Conservation (phyloP, 306 rosid species). For the Fragaria iinumae region DNA sequence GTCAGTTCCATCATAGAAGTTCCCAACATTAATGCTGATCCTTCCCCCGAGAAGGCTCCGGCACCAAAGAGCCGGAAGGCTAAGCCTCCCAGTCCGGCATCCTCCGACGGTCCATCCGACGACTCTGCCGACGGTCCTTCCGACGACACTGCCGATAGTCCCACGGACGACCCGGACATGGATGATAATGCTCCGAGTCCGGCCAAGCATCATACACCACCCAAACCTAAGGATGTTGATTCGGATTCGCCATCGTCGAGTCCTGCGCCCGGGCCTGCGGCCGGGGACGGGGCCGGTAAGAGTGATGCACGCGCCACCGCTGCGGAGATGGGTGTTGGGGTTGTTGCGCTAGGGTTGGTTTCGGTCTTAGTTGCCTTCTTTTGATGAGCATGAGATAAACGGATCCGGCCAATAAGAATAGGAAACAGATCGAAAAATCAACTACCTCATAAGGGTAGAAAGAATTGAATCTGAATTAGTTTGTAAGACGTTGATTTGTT, state of each 20-base stretch:
- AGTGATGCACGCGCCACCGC: conserved; percentile 18
- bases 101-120: neutral
- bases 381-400: neutral
- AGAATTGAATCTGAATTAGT: neutral
- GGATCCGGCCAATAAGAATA: neutral
- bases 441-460: neutral
- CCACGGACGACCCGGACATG: neutral
- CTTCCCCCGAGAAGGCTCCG: neutral
- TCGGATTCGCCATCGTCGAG: neutral
- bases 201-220: neutral
- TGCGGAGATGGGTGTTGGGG: conserved; percentile 22
- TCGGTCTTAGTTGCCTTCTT: conserved; percentile 28
- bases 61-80: neutral
- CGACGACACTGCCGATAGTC: neutral
- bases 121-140: neutral
- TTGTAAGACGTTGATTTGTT: neutral
- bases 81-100: neutral
- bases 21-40: conserved; percentile 35
- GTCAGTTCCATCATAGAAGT: conserved; percentile 33
- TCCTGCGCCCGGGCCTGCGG: neutral
- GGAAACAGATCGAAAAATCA: neutral
- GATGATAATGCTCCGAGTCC: conserved; percentile 5
- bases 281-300: no score
- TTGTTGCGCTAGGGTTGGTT: conserved; percentile 32
- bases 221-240: neutral